A percentile compares a stretch with the other conserved stretches of the same genome.
Evolutionary conservation across 768 basidiomycete species (phyloP).

Genomic region (Phlebiopsis gigantea): DNA sequence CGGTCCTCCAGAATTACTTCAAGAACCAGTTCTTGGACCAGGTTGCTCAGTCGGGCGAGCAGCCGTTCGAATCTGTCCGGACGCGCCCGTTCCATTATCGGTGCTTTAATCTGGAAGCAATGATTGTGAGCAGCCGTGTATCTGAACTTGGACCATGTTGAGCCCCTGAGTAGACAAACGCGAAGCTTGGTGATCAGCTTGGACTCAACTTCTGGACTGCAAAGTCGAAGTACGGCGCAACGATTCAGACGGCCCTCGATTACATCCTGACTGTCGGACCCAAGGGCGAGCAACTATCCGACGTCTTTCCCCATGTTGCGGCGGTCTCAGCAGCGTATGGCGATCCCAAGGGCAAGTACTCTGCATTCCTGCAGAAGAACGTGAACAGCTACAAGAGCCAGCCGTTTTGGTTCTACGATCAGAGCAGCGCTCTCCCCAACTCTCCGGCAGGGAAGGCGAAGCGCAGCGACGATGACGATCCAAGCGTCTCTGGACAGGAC

Average conservation of each 20-base stretch:
- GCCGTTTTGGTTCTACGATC: slow-evolving; percentile 46
- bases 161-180: slow-evolving; percentile 34
- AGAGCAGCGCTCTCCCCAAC: slow-evolving; percentile 34
- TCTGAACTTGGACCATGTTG: background rate
- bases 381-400: slow-evolving; percentile 29
- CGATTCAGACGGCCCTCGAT: slow-evolving; percentile 49
- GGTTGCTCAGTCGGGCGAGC: slow-evolving; percentile 47
- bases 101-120: slow-evolving; percentile 52
- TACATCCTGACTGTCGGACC: slow-evolving; percentile 39
- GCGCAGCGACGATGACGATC: slow-evolving; percentile 12
- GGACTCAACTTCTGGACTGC: slow-evolving; percentile 43
- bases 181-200: slow-evolving; percentile 48
- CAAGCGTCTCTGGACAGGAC: background rate
- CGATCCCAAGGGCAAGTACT: slow-evolving; percentile 47
- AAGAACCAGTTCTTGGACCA: slow-evolving; percentile 38
- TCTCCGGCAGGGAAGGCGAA: slow-evolving; percentile 29
- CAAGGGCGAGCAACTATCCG: slow-evolving; percentile 33
- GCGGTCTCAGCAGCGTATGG: slow-evolving; percentile 49
- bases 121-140: slow-evolving; percentile 41
- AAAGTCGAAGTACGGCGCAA: slow-evolving; percentile 43
- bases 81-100: slow-evolving; percentile 55
- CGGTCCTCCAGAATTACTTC: slow-evolving; percentile 37
- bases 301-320: slow-evolving; percentile 45
- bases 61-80: slow-evolving; percentile 52
- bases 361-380: slow-evolving; percentile 33